These are phyloP conservation scores for Trametes pubescens DNA, from an alignment of 1,284 basidiomycete species.

Conservation along the genomic window DNA sequence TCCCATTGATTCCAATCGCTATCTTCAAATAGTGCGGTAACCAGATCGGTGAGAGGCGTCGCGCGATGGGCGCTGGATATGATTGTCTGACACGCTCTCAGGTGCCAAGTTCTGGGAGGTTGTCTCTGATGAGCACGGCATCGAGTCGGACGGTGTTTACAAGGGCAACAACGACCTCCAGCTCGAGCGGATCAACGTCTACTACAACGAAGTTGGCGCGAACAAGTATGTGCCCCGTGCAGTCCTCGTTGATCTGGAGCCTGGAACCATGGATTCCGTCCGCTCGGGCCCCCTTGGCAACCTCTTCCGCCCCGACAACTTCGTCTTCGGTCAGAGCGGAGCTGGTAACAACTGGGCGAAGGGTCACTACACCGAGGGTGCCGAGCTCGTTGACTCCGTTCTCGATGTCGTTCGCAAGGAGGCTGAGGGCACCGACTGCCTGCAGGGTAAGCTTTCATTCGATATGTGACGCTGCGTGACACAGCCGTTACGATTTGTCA, in stretches of 20 bases:
- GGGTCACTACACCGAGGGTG: conserved; percentile 95
- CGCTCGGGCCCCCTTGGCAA: conserved; percentile 84
- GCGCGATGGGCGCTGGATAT: conserved; percentile 28
- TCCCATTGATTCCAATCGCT: conserved; percentile 33
- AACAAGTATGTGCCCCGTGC: conserved; percentile 98
- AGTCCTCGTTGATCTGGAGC: conserved; percentile 94
- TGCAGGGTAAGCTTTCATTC: conserved; percentile 72
- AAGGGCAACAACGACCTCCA: conserved; percentile 95
- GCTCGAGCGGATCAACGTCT: conserved; percentile 96
- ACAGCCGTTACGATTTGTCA: conserved; percentile 24
- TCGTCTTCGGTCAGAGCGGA: conserved; percentile 89
- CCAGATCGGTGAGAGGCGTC: conserved; percentile 81
- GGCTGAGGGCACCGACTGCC: conserved; percentile 91
- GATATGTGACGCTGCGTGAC: conserved; percentile 33
- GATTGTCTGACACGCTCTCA: conserved; percentile 41
- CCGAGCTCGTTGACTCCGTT: conserved; percentile 95
- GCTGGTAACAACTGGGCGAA: conserved; percentile 98
- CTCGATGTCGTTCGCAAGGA: conserved; percentile 91
- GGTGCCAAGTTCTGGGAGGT: conserved; percentile 99
- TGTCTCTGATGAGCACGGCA: conserved; percentile 97
- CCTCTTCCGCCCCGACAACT: conserved; percentile 97
- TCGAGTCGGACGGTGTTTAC: conserved; percentile 92
- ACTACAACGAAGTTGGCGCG: conserved; percentile 91
- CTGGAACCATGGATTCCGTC: conserved; percentile 96
- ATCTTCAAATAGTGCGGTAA: conserved; percentile 82